phyloP scores from a whole-genome alignment of 495 filamentous ascomycete genomes.

The Lophiostoma macrostomum region DNA sequence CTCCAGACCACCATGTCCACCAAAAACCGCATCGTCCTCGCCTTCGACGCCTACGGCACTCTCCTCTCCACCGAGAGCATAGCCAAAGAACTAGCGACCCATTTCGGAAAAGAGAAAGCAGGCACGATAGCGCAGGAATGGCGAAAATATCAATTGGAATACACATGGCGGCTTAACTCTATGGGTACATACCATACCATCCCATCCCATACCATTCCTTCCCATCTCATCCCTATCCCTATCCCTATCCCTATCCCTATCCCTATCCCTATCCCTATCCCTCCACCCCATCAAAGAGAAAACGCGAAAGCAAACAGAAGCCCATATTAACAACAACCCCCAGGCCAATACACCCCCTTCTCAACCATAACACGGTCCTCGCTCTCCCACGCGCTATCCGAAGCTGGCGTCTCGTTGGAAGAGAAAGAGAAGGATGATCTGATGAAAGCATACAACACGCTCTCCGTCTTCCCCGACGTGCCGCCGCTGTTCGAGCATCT shows the following conservation, averaged over 20 bases:
- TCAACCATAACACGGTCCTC: slow-evolving; percentile 60
- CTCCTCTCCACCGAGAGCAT: slow-evolving; percentile 69
- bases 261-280: too few relatives aligned
- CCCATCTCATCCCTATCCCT: slow-evolving; percentile 10
- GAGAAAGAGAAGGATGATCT: slow-evolving; percentile 46
- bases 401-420: slow-evolving; percentile 49
- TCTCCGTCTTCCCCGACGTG: slow-evolving; percentile 71
- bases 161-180: slow-evolving; percentile 78
- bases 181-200: slow-evolving; percentile 55
- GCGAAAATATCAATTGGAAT: slow-evolving; percentile 70
- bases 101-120: slow-evolving; percentile 55
- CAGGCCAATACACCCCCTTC: slow-evolving; percentile 58
- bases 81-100: slow-evolving; percentile 47
- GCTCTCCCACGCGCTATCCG: slow-evolving; percentile 60
- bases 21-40: slow-evolving; percentile 50
- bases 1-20: slow-evolving; percentile 1
- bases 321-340: background rate
- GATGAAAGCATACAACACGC: slow-evolving; percentile 64
- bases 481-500: slow-evolving; percentile 46
- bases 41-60: slow-evolving; percentile 76
- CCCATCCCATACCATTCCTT: background rate
- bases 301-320: background rate
- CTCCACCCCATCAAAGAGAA: too few relatives aligned
- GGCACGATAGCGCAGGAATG: slow-evolving; percentile 54
- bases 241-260: too few relatives aligned